phyloP scores from a whole-genome alignment of 441 rosid genomes.

The Corymbia citriodora region DNA sequence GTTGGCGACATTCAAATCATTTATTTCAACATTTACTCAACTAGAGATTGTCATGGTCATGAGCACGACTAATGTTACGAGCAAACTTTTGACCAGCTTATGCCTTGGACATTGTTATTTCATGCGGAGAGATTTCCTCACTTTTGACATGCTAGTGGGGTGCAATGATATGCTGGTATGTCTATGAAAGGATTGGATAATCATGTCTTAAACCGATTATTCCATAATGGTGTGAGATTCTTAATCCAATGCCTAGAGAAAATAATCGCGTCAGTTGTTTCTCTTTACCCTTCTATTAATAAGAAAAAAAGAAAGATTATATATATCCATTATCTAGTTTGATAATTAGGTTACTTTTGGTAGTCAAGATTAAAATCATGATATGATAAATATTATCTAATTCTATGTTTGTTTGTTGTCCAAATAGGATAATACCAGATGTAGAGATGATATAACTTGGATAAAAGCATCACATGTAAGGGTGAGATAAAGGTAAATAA shows the following conservation, averaged over 20 bases:
- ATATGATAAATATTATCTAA: not conserved
- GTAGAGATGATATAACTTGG: not conserved
- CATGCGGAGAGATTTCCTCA: not conserved
- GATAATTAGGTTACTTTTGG: rapidly evolving
- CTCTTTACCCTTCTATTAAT: not conserved
- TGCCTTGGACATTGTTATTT: not conserved
- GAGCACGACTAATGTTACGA: not conserved
- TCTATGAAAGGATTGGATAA: not conserved
- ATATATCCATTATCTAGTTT: not conserved
- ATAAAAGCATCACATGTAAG: rapidly evolving
- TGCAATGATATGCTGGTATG: rapidly evolving
- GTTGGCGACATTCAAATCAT: not conserved
- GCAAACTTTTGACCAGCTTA: not conserved
- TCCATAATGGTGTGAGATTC: not conserved
- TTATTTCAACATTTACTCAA: not conserved
- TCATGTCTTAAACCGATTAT: not conserved
- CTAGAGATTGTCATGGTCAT: not conserved
- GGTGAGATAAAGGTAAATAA: not conserved
- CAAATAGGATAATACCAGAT: not conserved
- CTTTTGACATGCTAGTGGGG: rapidly evolving
- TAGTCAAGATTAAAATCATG: not conserved
- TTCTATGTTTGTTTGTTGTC: not conserved
- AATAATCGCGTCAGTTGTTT: rapidly evolving
- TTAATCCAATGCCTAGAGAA: not conserved
- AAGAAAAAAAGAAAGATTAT: not conserved